Evolutionary conservation across 2,329 filamentous ascomycete species (phyloP).

Genomic region (Dendryphion nanum): DNA sequence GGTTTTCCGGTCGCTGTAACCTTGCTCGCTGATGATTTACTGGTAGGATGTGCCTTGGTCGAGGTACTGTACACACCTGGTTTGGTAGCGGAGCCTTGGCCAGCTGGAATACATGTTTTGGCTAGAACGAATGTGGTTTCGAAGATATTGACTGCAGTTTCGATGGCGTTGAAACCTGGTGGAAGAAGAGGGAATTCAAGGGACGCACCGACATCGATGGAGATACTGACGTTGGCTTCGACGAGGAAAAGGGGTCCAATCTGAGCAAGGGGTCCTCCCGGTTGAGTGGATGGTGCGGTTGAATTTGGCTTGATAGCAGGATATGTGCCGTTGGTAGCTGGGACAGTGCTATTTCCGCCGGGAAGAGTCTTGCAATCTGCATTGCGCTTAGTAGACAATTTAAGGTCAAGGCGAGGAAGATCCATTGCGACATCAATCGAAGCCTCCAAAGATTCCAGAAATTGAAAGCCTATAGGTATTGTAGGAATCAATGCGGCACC

Average conservation of each 20-base stretch:
- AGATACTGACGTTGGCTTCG: constrained; percentile 23
- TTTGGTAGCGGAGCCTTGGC: neutral
- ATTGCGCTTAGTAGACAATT: constrained; percentile 19
- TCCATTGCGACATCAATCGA: constrained; percentile 29
- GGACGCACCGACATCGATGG: constrained; percentile 17
- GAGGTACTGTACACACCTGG: too few relatives aligned
- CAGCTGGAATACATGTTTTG: constrained; percentile 12
- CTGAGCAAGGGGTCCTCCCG: constrained; percentile 2
- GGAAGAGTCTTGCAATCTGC: constrained; percentile 17
- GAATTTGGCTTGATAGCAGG: neutral
- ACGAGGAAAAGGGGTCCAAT: constrained; percentile 17
- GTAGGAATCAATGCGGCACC: constrained; percentile 30
- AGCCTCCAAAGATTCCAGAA: constrained; percentile 26
- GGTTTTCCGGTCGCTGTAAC: too few relatives aligned
- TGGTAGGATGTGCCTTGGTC: too few relatives aligned
- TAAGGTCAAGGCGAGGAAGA: constrained; percentile 30
- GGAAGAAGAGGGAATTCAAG: constrained; percentile 21
- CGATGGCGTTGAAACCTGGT: constrained; percentile 11
- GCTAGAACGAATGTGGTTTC: constrained; percentile 17
- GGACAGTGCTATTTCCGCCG: neutral
- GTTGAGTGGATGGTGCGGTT: neutral
- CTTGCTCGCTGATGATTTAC: too few relatives aligned
- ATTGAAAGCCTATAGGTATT: constrained; percentile 36
- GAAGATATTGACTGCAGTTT: constrained; percentile 17
- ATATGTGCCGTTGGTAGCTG: constrained; percentile 1